A percentile compares a stretch with the other conserved stretches of the same genome.
Conservation (phyloP, 1,139 yeast genomes). For the Meyerozyma guilliermondii region DNA sequence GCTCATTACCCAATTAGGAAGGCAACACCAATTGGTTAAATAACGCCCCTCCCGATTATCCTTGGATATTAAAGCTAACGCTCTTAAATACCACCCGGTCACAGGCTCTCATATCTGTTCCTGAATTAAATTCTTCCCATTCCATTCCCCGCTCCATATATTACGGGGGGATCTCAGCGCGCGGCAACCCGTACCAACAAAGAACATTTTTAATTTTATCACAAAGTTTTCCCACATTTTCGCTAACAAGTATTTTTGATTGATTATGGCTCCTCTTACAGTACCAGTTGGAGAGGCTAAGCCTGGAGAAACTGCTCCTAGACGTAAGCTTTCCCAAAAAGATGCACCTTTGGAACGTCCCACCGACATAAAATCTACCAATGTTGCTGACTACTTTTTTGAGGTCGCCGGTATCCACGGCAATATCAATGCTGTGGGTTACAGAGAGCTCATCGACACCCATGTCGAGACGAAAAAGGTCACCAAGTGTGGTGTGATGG, state of each 20-base stretch:
- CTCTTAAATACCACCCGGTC: neutral
- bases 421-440: slow-evolving; percentile 59
- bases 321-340: slow-evolving; percentile 65
- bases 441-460: slow-evolving; percentile 70
- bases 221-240: neutral
- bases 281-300: slow-evolving; percentile 80
- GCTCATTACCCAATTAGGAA: neutral
- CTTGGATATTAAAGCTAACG: no score
- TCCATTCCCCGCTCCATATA: neutral
- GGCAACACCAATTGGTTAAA: neutral
- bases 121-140: neutral
- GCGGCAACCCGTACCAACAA: neutral
- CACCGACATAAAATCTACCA: slow-evolving; percentile 50
- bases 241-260: neutral
- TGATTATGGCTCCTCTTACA: slow-evolving; percentile 31
- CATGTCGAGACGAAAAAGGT: slow-evolving; percentile 74
- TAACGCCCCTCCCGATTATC: neutral
- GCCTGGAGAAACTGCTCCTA: slow-evolving; percentile 87
- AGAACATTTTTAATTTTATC: neutral
- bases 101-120: neutral
- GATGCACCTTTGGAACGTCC: slow-evolving; percentile 57
- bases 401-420: slow-evolving; percentile 62
- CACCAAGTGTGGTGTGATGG: slow-evolving; percentile 78
- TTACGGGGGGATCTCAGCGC: neutral
- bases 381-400: slow-evolving; percentile 64